Base-by-base conservation (phyloP, 306 rosid species). In the Cicer cuneatum region DNA sequence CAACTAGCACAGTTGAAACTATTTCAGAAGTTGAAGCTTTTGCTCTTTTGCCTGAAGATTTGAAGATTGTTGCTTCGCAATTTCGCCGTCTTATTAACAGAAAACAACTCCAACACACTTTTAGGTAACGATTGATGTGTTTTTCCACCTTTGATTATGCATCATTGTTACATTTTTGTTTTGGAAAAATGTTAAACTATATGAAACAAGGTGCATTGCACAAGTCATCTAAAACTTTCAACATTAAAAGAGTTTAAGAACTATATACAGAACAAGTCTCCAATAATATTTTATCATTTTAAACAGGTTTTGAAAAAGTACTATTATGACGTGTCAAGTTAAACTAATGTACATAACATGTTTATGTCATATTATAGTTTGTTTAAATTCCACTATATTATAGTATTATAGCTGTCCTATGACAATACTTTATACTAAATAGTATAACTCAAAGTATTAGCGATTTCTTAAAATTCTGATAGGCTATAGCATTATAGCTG, bases 11-110 rank as follows among this genome's bases (percentile, higher is more conserved):
- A 5, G 96, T 94, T 1, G 67, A 83, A 61, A 66, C 96, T 13
- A 77, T 79, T 13, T 82, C 91, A 10, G 99, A 92, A 73, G 99
- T 94, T 24, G 96, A 90, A 78, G 99, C 96, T 35, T 94, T 90
- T 80, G 92, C 97, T 56, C 84, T 94, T 48, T 82, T 19, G 88
- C 88, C 93, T 51, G 85, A 90, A 2, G 97, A 94, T 77, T 76
- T 91, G 75, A 88, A 87, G 86, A 75, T 38, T 58, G 93, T 92
- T 6, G 87, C 96, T 42, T 82, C 90, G 39, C 99, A 90, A 72
- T 92, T 86, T 66, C 83, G 92, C 8, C 87, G 85, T n/a, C 89
- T 88, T n/a, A 62, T 75, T n/a, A 85, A 90, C 72, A 85, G 83
- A 81, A 86, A 83, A 71, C 92, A 89, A 38, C 86, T 94, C 51